Conservation (phyloP, 306 rosid species). For the Dicorynia guianensis region DNA sequence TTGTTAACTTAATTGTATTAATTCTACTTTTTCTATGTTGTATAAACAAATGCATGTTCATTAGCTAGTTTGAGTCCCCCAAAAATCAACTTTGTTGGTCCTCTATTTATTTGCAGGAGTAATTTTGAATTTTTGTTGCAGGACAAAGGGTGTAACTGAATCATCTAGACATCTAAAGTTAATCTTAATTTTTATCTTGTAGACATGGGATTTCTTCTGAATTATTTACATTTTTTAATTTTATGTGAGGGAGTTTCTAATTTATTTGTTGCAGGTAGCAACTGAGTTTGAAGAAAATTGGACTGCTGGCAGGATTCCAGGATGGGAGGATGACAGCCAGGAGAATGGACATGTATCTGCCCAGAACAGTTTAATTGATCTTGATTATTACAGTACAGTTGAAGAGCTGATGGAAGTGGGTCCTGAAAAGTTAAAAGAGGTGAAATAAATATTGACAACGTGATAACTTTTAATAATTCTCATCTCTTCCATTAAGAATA, state of each 20-base stretch:
- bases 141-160: neutral
- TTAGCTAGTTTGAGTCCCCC: neutral
- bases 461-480: neutral
- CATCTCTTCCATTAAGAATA: neutral
- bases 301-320: conserved; percentile 65
- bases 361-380: conserved; percentile 71
- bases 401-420: conserved; percentile 90
- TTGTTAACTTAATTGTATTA: neutral
- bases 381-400: conserved; percentile 84
- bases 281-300: conserved; percentile 87
- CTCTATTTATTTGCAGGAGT: neutral
- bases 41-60: neutral
- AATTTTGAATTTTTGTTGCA: conserved; percentile 1
- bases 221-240: conserved; percentile 2
- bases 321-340: conserved; percentile 77
- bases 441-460: conserved; percentile 25
- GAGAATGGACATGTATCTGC: conserved; percentile 68
- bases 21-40: neutral
- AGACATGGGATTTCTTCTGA: conserved; percentile 5
- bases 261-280: conserved; percentile 60
- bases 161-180: neutral
- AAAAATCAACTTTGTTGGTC: neutral
- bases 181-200: conserved; percentile 6
- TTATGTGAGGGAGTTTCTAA: conserved; percentile 31
- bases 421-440: conserved; percentile 95